phyloP scores from a whole-genome alignment of 2,329 filamentous ascomycete genomes.

The Xylariaceae sp. region DNA sequence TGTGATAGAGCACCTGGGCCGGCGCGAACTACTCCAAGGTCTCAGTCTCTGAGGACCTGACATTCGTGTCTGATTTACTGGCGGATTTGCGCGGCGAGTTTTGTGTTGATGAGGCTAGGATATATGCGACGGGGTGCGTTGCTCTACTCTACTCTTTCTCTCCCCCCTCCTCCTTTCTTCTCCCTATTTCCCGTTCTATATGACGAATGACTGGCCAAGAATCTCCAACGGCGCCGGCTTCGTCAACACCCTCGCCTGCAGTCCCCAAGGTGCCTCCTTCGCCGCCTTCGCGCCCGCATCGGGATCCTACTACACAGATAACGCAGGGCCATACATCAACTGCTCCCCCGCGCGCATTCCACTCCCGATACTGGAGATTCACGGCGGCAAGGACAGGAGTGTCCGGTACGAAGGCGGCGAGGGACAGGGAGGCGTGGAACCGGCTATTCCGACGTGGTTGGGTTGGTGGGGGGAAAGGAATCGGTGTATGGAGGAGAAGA shows the following conservation, averaged over 20 bases:
- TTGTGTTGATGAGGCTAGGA: slow-evolving; percentile 40
- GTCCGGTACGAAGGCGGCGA: slow-evolving; percentile 41
- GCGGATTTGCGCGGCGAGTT: slow-evolving; percentile 35
- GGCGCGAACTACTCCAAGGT: slow-evolving; percentile 41
- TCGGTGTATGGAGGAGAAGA: slow-evolving; percentile 32
- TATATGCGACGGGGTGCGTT: slow-evolving; percentile 40
- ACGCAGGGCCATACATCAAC: slow-evolving; percentile 28
- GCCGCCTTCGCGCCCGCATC: slow-evolving; percentile 42
- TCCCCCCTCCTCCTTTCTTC: not conserved
- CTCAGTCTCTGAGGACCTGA: slow-evolving; percentile 39
- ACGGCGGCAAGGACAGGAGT: slow-evolving; percentile 40
- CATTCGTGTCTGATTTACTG: slow-evolving; percentile 42
- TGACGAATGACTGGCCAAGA: slow-evolving; percentile 7
- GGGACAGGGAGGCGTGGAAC: slow-evolving; percentile 39
- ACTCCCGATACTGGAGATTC: slow-evolving; percentile 41
- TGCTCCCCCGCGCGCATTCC: slow-evolving; percentile 37
- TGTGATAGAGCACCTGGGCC: slow-evolving; percentile 38
- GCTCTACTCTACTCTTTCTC: not conserved
- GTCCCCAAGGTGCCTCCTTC: slow-evolving; percentile 38
- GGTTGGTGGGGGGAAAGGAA: slow-evolving; percentile 40
- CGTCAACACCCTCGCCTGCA: slow-evolving; percentile 43
- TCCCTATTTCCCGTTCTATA: not conserved
- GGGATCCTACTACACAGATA: slow-evolving; percentile 43
- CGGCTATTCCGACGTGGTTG: slow-evolving; percentile 39
- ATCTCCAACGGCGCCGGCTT: slow-evolving; percentile 46